Conservation (phyloP, 2,329 filamentous ascomycete species). For the Zymoseptoria pseudotritici region DNA sequence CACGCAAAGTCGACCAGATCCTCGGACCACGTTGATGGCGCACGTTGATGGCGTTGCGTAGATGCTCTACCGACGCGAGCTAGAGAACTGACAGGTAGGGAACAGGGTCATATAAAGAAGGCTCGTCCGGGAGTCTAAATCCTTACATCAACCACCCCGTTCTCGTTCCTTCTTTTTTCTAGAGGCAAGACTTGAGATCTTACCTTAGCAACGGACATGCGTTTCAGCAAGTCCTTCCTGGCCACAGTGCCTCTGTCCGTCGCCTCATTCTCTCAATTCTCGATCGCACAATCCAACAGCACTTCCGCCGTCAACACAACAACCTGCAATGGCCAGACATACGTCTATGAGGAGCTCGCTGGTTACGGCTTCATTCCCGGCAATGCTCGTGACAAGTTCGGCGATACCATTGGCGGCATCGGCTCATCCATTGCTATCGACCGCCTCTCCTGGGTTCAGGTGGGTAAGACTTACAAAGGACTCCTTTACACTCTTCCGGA, state of each 20-base stretch:
- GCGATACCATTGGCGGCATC: slow-evolving; percentile 61
- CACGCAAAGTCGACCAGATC: not conserved
- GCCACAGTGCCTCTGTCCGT: slow-evolving; percentile 3
- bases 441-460: slow-evolving; percentile 50
- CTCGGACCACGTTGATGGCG: not conserved
- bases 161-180: not conserved
- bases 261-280: not conserved
- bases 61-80: not conserved
- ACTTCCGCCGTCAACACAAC: slow-evolving; percentile 37
- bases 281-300: not conserved
- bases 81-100: not conserved
- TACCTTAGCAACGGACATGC: not conserved
- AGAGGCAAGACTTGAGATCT: not conserved
- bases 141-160: not conserved
- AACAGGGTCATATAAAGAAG: not conserved
- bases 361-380: slow-evolving; percentile 57
- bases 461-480: slow-evolving; percentile 49
- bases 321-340: slow-evolving; percentile 53
- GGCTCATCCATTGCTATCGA: slow-evolving; percentile 61
- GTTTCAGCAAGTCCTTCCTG: slow-evolving; percentile 1
- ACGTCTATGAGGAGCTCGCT: slow-evolving; percentile 59
- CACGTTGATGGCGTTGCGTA: not conserved
- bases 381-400: slow-evolving; percentile 56
- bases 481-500: slow-evolving; percentile 54
- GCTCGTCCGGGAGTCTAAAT: not conserved